Evolutionary conservation across 2,329 filamentous ascomycete species (phyloP).

Genomic region (Chaetomiaceae sp.): DNA sequence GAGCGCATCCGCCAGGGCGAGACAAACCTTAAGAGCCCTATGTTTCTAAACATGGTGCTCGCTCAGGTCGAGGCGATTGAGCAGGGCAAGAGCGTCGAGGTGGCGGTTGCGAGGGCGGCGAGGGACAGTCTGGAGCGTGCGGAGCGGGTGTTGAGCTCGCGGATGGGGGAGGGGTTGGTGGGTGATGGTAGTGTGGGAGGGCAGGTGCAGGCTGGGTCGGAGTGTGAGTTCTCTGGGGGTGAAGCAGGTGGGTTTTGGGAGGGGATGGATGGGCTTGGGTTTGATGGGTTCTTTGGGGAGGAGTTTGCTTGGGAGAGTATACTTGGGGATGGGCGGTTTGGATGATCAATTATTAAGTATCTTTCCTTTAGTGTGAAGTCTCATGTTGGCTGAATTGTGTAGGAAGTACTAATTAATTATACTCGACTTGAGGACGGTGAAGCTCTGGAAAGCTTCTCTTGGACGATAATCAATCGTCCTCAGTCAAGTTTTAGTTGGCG

Average conservation of each 20-base stretch:
- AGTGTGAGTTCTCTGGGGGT: neutral
- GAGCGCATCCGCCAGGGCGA: slow-evolving; percentile 37
- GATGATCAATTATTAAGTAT: no score
- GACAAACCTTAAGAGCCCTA: slow-evolving; percentile 42
- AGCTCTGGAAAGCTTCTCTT: no score
- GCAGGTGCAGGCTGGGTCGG: neutral
- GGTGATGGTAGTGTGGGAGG: neutral
- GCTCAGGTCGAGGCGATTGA: slow-evolving; percentile 2
- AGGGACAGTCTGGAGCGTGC: slow-evolving; percentile 34
- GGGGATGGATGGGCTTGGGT: neutral
- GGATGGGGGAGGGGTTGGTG: neutral
- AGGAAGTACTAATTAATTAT: no score
- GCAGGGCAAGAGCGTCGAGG: neutral
- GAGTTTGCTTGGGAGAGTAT: slow-evolving; percentile 8
- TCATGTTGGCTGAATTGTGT: no score
- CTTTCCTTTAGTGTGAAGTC: no score
- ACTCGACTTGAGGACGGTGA: no score
- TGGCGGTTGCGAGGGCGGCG: slow-evolving; percentile 19
- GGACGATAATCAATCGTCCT: no score
- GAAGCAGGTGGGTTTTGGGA: neutral
- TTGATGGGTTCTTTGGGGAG: slow-evolving; percentile 5
- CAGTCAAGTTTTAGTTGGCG: no score
- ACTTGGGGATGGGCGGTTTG: slow-evolving; percentile 29
- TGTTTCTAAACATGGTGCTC: slow-evolving; percentile 33
- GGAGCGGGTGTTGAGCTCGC: slow-evolving; percentile 26